Conservation (phyloP, 164 flowering plant genomes). For the Hamamelis virginiana region DNA sequence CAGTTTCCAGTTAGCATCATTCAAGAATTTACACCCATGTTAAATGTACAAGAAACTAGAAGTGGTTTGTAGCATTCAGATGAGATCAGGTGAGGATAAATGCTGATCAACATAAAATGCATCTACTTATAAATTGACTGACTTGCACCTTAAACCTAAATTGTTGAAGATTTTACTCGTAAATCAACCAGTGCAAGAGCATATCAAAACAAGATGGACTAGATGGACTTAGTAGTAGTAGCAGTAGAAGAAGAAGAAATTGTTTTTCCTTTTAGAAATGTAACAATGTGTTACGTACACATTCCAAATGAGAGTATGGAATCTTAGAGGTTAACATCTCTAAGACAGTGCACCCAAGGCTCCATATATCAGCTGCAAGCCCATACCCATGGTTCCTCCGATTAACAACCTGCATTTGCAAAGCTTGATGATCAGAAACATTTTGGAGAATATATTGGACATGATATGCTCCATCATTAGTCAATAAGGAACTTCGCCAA, state of each 20-base stretch:
- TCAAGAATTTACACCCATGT: too few relatives aligned
- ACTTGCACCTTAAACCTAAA: background rate
- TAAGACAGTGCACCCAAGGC: constrained; percentile 96
- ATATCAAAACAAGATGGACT: background rate
- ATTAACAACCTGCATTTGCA: constrained; percentile 70
- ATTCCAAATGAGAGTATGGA: constrained; percentile 72
- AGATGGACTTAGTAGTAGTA: background rate
- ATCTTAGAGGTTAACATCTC: constrained; percentile 82
- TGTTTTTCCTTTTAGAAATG: background rate
- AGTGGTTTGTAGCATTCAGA: too few relatives aligned
- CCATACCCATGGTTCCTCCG: constrained; percentile 70
- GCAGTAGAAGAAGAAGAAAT: background rate
- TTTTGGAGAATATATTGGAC: background rate
- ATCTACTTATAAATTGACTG: background rate
- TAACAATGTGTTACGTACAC: constrained; percentile 43
- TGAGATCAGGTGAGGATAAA: too few relatives aligned
- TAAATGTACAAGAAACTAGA: too few relatives aligned
- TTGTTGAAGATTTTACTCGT: background rate
- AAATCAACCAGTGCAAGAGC: background rate
- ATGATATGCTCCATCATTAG: background rate
- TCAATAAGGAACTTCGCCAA: background rate
- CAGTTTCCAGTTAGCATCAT: too few relatives aligned
- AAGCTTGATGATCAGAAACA: constrained; percentile 1
- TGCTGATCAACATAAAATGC: background rate
- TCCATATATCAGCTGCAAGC: constrained; percentile 96